Base-by-base conservation (phyloP, 768 basidiomycete genomes). In the Phylloporus rhodoxanthus region DNA sequence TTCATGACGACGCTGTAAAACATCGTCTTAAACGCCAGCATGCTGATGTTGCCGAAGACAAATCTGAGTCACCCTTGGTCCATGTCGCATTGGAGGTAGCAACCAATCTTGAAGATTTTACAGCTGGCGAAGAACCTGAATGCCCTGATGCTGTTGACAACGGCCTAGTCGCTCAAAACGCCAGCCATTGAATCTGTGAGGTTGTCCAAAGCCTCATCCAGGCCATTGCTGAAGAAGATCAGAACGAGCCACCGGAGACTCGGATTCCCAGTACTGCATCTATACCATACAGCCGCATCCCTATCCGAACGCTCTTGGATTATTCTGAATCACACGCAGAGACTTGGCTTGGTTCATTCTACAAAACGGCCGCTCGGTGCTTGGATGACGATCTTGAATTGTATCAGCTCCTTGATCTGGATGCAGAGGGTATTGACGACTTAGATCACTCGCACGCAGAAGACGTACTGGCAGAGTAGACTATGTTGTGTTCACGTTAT, bases 401-500 rank as follows among this genome's bases (percentile, higher is more conserved):
- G 19, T 23, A 36, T 30, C 23, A 25, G 9, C 36, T 37, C 9
- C 36, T 33, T 33, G 43, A 44, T 23, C 14, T 44, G 6, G 29
- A 44, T 44, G 20, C 47, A 32, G 25, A 47, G 21, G 47, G 47
- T 21, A 47, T 47, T 25, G 7, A 41, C 4, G 39, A 47, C 11
- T 32, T 20, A 19, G 25, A 26, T 23, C 5, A 2, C n/a, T 36
- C n/a, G 4, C 45, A 37, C 4, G 34, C 17, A 37, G 45, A 36
- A 23, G 33, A 36, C 3, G 14, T 29, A 9, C 28, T 43, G n/a
- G 41, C 41, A 23, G 43, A 32, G 30, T 44, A 32, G 43, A 23
- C 5, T 23, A 5, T 23, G 21, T 23, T 23, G 21, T 23, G 5
- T 23, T 23, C 2, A 5, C 5, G 5, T 23, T 23, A 23, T 23